phyloP scores from a whole-genome alignment of 169 alveolate species.

The Cystoisospora suis region DNA sequence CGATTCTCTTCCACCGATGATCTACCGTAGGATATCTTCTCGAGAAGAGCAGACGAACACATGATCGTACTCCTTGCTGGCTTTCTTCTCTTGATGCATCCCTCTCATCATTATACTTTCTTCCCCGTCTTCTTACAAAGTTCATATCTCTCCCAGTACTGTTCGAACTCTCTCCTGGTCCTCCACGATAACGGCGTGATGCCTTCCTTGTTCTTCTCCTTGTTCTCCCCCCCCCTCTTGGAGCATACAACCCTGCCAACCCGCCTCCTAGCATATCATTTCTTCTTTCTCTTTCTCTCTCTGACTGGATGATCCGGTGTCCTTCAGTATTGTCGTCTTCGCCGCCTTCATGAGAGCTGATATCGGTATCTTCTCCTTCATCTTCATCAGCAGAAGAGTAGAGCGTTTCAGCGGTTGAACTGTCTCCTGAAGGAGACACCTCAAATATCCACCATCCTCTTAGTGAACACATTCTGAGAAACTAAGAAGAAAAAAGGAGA shows the following conservation, averaged over 20 bases:
- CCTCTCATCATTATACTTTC: background rate
- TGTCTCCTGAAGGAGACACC: no score
- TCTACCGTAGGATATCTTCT: constrained; percentile 3
- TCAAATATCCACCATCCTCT: constrained; percentile 31
- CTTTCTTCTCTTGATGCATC: background rate
- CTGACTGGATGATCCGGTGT: no score
- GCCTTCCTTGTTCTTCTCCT: background rate
- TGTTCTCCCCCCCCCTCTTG: background rate
- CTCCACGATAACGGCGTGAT: background rate
- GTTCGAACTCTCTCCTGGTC: background rate
- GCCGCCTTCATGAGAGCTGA: background rate
- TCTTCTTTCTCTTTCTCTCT: background rate
- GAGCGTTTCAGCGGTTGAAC: background rate
- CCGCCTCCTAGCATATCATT: background rate
- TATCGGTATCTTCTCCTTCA: background rate
- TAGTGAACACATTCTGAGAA: background rate
- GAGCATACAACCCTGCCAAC: background rate
- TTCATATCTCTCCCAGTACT: background rate
- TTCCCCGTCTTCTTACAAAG: background rate
- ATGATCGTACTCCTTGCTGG: no score
- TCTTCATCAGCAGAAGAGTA: background rate
- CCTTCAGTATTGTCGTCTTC: no score
- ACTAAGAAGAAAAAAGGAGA: background rate
- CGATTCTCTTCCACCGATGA: background rate
- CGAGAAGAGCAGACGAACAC: background rate